These are phyloP conservation scores for Pestalotiopsis sp. DNA, from an alignment of 2,329 filamentous ascomycete genomes.

Conservation along the genomic window DNA sequence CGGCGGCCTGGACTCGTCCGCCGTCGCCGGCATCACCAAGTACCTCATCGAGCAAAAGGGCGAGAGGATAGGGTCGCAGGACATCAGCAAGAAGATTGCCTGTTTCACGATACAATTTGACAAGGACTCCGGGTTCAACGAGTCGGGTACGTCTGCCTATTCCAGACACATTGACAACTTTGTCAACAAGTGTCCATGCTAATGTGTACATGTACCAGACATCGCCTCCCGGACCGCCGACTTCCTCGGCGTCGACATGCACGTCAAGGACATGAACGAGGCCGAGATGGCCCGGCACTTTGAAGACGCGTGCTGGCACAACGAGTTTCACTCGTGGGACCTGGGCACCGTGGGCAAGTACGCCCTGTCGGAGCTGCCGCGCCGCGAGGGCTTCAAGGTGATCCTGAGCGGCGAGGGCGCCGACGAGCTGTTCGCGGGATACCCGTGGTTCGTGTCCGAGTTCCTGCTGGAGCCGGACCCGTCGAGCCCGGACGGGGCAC, in stretches of 20 bases:
- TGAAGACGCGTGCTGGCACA: slow-evolving; percentile 42
- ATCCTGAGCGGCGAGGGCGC: slow-evolving; percentile 23
- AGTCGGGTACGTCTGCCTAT: slow-evolving; percentile 35
- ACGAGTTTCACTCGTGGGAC: slow-evolving; percentile 44
- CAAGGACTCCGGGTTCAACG: slow-evolving; percentile 50
- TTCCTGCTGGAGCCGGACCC: slow-evolving; percentile 19
- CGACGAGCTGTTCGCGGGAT: slow-evolving; percentile 22
- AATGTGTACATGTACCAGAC: background rate
- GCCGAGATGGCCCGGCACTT: slow-evolving; percentile 46
- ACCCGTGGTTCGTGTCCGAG: slow-evolving; percentile 20
- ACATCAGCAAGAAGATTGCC: slow-evolving; percentile 26
- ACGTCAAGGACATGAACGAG: slow-evolving; percentile 37
- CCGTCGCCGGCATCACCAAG: slow-evolving; percentile 58
- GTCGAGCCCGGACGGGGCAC: slow-evolving; percentile 11
- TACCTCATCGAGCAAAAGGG: slow-evolving; percentile 51
- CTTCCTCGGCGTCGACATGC: slow-evolving; percentile 40
- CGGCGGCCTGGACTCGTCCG: slow-evolving; percentile 61
- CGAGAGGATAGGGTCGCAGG: slow-evolving; percentile 47
- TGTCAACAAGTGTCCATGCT: too few species aligned
- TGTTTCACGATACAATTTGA: slow-evolving; percentile 58
- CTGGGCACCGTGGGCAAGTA: slow-evolving; percentile 51
- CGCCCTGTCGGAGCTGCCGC: slow-evolving; percentile 44
- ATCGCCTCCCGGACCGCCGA: slow-evolving; percentile 43
- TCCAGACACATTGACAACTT: background rate
- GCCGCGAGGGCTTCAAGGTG: slow-evolving; percentile 42